Evolutionary conservation across 2,329 filamentous ascomycete genomes (phyloP), one percentile per base, ranked within the genome.

Genomic region (Cladophialophora exuberans): DNA sequence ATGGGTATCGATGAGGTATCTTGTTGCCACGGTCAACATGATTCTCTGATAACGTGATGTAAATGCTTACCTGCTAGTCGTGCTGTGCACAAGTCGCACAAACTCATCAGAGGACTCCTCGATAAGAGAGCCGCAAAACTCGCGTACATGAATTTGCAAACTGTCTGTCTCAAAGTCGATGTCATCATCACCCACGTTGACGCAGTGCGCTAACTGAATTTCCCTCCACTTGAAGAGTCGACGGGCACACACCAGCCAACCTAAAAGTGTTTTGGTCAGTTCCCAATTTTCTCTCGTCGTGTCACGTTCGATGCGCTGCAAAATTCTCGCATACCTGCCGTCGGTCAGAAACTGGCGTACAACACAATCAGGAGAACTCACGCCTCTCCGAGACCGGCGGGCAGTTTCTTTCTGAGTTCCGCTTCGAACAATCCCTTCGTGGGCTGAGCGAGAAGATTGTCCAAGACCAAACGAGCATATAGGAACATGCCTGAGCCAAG

Each of bases 401-500:
- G 45, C 7, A 48, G 39, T 13, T 18, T 11, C 23, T 30, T 11
- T 20, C 13, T 10, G n/a, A 26, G 20, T 28, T 48, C 45, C n/a
- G n/a, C 7, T 15, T 48, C 5, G 22, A 48, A 20, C 4, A 3
- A 3, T 3, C n/a, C 5, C 23, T 18, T n/a, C 0, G 55, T 68
- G 1, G 55, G 50, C 57, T 69, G 67, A 1, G 43, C 44, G 35
- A 41, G 56, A 1, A 69, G 51, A 46, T 69, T 64, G 5, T 56
- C 38, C 56, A 64, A 61, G 3, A 67, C 57, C 6, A 69, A 50
- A 39, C 62, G 61, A 30, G 66, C 65, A 39, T 65, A 63, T 2
- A 69, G 56, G 43, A 69, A 69, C 56, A 66, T 65, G 2, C 63
- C 64, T 66, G 35, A 23, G 23, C 35, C n/a, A 9, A 52, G n/a